Evolutionary conservation across 331 rosid species (phyloP).

Genomic region (Malus hybrid): DNA sequence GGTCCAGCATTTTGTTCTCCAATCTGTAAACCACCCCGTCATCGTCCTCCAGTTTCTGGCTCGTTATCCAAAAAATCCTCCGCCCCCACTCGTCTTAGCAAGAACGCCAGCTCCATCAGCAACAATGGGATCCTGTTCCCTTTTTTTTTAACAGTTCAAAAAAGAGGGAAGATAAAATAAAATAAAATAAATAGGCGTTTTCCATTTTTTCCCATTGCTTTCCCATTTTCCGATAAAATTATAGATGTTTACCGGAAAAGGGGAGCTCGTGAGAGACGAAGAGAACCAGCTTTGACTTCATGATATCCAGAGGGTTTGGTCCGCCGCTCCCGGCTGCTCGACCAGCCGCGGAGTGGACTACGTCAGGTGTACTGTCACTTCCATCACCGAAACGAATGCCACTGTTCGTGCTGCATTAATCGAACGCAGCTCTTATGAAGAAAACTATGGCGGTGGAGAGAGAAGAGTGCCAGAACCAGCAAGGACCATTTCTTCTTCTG

Average conservation of each 20-base stretch:
- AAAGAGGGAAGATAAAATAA: not conserved
- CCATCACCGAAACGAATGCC: constrained; percentile 10
- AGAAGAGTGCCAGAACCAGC: constrained; percentile 45
- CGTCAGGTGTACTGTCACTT: constrained; percentile 6
- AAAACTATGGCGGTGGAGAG: constrained; percentile 57
- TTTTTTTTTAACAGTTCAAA: not conserved
- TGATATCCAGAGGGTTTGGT: constrained; percentile 32
- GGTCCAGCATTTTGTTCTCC: constrained; percentile 72
- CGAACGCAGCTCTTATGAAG: constrained; percentile 43
- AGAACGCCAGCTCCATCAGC: constrained; percentile 78
- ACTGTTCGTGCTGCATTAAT: constrained; percentile 33
- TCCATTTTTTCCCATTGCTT: not conserved
- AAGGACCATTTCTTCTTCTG: constrained; percentile 63
- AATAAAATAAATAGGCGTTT: not conserved
- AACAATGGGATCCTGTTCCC: constrained; percentile 63
- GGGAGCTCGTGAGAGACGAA: no score
- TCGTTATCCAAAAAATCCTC: constrained; percentile 79
- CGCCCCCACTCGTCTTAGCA: constrained; percentile 69
- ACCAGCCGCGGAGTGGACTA: constrained; percentile 23
- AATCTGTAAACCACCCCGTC: constrained; percentile 58
- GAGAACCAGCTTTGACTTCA: no score
- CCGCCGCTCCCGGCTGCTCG: constrained; percentile 4
- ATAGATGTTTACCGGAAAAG: not conserved
- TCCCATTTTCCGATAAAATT: not conserved
- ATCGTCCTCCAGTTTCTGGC: constrained; percentile 48